Percentiles rank a stretch among this genome's conserved stretches.
Evolutionary conservation across 495 filamentous ascomycete genomes (phyloP).

Genomic region (Venustampulla echinocandica): DNA sequence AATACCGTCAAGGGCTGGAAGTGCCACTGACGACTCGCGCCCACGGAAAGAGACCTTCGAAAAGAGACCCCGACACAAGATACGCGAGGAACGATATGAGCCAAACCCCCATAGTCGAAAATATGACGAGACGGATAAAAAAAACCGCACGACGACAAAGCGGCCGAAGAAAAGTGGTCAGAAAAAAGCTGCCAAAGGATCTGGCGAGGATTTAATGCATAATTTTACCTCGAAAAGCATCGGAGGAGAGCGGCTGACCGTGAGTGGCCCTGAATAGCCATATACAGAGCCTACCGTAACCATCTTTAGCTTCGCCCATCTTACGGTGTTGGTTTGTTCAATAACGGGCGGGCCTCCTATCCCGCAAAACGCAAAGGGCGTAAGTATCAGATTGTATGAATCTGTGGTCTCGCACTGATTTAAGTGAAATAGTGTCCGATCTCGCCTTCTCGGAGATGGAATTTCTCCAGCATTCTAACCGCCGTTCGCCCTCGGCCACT

Average conservation of each 20-base stretch:
- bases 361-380: conserved; percentile 15
- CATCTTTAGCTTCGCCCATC: conserved; percentile 49
- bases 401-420: neutral
- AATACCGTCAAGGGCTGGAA: neutral
- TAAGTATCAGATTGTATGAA: conserved; percentile 7
- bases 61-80: conserved; percentile 52
- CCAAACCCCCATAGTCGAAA: conserved; percentile 34
- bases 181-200: conserved; percentile 24
- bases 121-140: conserved; percentile 23
- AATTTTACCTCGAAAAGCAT: conserved; percentile 59
- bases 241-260: conserved; percentile 52
- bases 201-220: conserved; percentile 46
- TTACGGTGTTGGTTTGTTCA: conserved; percentile 55
- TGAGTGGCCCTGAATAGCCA: conserved; percentile 10
- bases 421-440: conserved; percentile 44
- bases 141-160: conserved; percentile 23
- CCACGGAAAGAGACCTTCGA: conserved; percentile 37
- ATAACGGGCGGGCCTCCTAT: conserved; percentile 58
- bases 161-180: conserved; percentile 28
- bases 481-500: neutral
- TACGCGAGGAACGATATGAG: conserved; percentile 48
- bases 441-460: conserved; percentile 60
- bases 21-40: neutral
- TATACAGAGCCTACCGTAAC: conserved; percentile 19
- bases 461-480: conserved; percentile 39